Conservation (phyloP, 2,329 filamentous ascomycete species). For the Periconia macrospinosa region DNA sequence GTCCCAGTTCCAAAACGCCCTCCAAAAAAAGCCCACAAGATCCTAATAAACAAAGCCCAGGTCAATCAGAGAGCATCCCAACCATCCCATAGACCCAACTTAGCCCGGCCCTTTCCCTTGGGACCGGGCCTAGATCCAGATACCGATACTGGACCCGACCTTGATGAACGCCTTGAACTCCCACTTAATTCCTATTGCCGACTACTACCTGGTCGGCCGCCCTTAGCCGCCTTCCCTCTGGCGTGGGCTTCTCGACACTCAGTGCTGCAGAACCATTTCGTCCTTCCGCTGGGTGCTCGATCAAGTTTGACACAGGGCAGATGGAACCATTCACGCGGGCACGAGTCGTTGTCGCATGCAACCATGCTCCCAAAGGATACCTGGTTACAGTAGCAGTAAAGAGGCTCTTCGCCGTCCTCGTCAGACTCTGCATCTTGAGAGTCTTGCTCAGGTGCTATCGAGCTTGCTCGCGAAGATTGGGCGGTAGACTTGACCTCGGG, state of each 20-base stretch:
- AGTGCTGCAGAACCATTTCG: slow-evolving; percentile 46
- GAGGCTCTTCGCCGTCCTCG: slow-evolving; percentile 53
- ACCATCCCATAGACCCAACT: slow-evolving; percentile 23
- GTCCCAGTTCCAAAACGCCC: neutral
- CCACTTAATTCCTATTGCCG: slow-evolving; percentile 45
- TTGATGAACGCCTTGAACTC: slow-evolving; percentile 42
- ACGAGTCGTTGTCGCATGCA: slow-evolving; percentile 67
- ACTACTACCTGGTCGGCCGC: slow-evolving; percentile 41
- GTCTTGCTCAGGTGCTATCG: slow-evolving; percentile 35
- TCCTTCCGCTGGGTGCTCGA: slow-evolving; percentile 55
- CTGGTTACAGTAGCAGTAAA: slow-evolving; percentile 67
- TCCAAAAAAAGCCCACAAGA: neutral
- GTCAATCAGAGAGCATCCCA: slow-evolving; percentile 34
- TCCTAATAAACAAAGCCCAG: slow-evolving; percentile 12
- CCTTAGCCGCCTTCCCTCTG: slow-evolving; percentile 33
- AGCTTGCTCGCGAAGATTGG: slow-evolving; percentile 36
- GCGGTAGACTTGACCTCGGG: slow-evolving; percentile 30
- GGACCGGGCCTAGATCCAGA: slow-evolving; percentile 26
- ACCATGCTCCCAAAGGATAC: slow-evolving; percentile 70
- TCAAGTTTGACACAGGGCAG: slow-evolving; percentile 65
- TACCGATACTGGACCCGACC: slow-evolving; percentile 9
- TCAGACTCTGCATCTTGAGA: slow-evolving; percentile 38
- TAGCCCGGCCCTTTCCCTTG: slow-evolving; percentile 31
- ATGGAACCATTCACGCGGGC: slow-evolving; percentile 69
- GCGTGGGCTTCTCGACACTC: slow-evolving; percentile 39